Percentiles rank a stretch among this genome's conserved stretches.
These are phyloP conservation scores for Cornus florida DNA, from an alignment of 148 eudicot species.

Conservation along the genomic window DNA sequence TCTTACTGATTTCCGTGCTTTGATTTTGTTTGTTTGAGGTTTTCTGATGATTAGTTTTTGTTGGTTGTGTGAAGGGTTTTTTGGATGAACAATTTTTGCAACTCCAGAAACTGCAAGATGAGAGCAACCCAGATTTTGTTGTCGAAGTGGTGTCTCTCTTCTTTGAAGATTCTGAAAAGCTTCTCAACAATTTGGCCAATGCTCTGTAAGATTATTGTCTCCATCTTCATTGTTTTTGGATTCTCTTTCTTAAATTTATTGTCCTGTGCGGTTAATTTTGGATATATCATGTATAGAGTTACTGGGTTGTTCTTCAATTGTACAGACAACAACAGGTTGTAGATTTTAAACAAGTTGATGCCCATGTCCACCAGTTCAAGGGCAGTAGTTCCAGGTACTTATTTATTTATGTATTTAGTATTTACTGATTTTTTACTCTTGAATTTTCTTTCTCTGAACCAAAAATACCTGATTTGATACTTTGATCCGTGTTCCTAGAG, in stretches of 20 bases:
- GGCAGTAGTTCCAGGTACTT: constrained; percentile 66
- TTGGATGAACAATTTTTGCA: constrained; percentile 67
- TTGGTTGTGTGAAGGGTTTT: constrained; percentile 32
- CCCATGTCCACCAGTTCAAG: constrained; percentile 63
- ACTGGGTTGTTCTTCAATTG: neutral
- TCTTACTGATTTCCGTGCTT: neutral
- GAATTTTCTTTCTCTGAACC: neutral
- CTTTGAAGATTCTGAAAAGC: constrained; percentile 63
- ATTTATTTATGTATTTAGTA: neutral
- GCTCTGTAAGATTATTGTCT: constrained; percentile 45
- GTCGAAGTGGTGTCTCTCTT: constrained; percentile 54
- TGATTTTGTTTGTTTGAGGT: neutral
- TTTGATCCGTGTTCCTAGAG: neutral
- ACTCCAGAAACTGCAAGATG: constrained; percentile 60
- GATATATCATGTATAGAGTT: neutral
- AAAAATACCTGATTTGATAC: neutral
- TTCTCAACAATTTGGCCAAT: constrained; percentile 42
- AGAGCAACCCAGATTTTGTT: constrained; percentile 56
- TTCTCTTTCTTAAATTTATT: neutral
- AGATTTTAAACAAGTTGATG: constrained; percentile 52
- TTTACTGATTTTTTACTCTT: neutral
- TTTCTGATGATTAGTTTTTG: constrained; percentile 4
- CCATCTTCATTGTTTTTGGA: neutral
- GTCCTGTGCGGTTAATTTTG: neutral
- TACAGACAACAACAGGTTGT: constrained; percentile 47